Evolutionary conservation across 371 early-diverging fungal genomes (phyloP), one percentile per base, ranked within the genome.

Genomic region (Nosema granulosis): DNA sequence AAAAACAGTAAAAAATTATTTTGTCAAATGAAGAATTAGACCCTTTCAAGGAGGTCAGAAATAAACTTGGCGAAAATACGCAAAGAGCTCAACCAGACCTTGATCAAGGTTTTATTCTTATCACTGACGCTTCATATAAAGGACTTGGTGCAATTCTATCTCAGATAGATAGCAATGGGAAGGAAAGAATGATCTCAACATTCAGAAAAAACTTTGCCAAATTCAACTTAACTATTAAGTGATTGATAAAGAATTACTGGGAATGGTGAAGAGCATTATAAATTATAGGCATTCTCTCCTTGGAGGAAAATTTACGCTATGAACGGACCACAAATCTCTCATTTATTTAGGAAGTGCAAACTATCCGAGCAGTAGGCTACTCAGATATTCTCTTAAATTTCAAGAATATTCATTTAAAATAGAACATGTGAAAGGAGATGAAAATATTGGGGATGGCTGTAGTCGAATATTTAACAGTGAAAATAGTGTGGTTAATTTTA

Each of bases 241-340:
- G 18, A 63, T 38, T 3, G 63, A 63, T 11, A 22, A 65, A 49
- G 35, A 73, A 31, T 38, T 73, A 18, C 26, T 73, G 16, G 49
- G 31, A 22, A 26, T 73, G 2, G 35, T 65, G 1, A 63, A 63
- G 24, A 9, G 26, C 2, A 3, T 37, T 11, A 9, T 37, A 11
- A 6, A 43, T 9, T 43, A 9, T 43, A 43, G 43, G 16, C 43
- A 43, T 43, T 43, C 6, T 16, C 16, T 43, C 9, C 43, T 43
- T 9, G 43, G 43, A 9, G 16, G 16, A 43, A 6, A 6, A 16
- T 43, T 43, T 43, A 43, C n/a, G n/a, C n/a, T n/a, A n/a, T n/a
- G n/a, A n/a, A n/a, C n/a, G n/a, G n/a, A n/a, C n/a, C n/a, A n/a
- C n/a, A n/a, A n/a, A n/a, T n/a, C n/a, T n/a, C n/a, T n/a, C n/a